A percentile compares a stretch with the other conserved stretches of the same genome.
Evolutionary conservation across 164 flowering plant species (phyloP).

Genomic region (Santalum album): DNA sequence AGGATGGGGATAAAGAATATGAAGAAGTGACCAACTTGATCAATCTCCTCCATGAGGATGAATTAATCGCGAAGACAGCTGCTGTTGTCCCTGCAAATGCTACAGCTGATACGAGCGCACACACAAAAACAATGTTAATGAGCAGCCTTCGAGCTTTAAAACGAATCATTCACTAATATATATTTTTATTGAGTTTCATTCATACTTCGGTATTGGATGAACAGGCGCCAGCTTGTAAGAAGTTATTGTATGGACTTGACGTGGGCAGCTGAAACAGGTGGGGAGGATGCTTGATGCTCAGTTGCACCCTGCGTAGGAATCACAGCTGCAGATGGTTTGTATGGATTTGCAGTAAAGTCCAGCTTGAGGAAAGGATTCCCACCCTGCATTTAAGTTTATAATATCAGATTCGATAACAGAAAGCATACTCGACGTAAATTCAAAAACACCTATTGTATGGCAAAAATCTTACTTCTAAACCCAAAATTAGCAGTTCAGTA

Average conservation of each 20-base stretch:
- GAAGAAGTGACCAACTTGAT: too few species aligned
- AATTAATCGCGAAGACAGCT: too few species aligned
- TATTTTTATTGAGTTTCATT: neutral
- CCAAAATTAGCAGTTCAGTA: too few species aligned
- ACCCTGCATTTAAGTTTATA: slow-evolving; percentile 29
- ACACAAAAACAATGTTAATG: too few species aligned
- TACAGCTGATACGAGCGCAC: too few species aligned
- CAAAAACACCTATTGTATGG: neutral
- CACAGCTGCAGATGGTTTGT: slow-evolving; percentile 16
- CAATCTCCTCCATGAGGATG: too few species aligned
- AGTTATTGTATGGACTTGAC: slow-evolving; percentile 75
- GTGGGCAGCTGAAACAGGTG: slow-evolving; percentile 57
- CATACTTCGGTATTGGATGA: too few species aligned
- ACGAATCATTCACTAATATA: neutral
- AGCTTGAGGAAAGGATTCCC: slow-evolving; percentile 46
- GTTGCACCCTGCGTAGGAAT: slow-evolving; percentile 33
- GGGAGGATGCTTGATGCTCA: slow-evolving; percentile 42
- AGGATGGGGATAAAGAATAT: too few species aligned
- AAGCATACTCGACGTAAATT: neutral
- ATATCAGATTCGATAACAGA: neutral
- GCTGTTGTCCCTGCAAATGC: too few species aligned
- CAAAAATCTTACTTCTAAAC: too few species aligned
- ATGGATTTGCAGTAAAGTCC: slow-evolving; percentile 8
- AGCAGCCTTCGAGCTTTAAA: too few species aligned
- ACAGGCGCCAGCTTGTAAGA: slow-evolving; percentile 82